A percentile compares a stretch with the other conserved stretches of the same genome.
Conservation (phyloP, 2,329 filamentous ascomycete genomes). For the Aureobasidium sp. region DNA sequence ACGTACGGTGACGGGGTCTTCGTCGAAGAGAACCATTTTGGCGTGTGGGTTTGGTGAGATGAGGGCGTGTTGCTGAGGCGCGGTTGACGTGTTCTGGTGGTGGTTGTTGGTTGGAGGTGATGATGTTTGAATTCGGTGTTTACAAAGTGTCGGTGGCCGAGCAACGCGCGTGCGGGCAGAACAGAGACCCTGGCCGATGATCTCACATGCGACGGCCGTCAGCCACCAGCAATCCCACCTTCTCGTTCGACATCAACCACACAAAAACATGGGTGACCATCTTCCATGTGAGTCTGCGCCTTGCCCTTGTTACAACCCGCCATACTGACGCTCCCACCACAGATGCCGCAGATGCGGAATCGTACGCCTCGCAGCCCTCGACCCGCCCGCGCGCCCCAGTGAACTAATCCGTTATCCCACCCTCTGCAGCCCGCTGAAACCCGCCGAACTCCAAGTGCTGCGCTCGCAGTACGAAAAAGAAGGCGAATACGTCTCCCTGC, state of each 20-base stretch:
- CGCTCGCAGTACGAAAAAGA: slow-evolving; percentile 95
- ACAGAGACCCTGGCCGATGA: slow-evolving; percentile 3
- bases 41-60: background rate
- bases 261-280: slow-evolving; percentile 34
- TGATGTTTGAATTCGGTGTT: background rate
- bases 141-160: background rate
- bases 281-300: slow-evolving; percentile 38
- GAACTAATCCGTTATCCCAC: slow-evolving; percentile 1
- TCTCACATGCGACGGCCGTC: slow-evolving; percentile 1
- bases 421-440: slow-evolving; percentile 69
- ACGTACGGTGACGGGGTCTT: slow-evolving; percentile 76
- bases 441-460: slow-evolving; percentile 84
- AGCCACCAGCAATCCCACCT: background rate
- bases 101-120: background rate
- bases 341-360: slow-evolving; percentile 98
- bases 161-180: slow-evolving; percentile 2
- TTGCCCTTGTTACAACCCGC: background rate
- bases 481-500: slow-evolving; percentile 89
- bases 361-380: slow-evolving; percentile 42
- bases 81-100: background rate
- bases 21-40: slow-evolving; percentile 78
- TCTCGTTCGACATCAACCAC: background rate
- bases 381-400: background rate
- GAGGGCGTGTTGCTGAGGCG: background rate
- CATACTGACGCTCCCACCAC: slow-evolving; percentile 24